Evolutionary conservation across 148 eudicot genomes (phyloP).

Genomic region (Dysphania ambrosioides): DNA sequence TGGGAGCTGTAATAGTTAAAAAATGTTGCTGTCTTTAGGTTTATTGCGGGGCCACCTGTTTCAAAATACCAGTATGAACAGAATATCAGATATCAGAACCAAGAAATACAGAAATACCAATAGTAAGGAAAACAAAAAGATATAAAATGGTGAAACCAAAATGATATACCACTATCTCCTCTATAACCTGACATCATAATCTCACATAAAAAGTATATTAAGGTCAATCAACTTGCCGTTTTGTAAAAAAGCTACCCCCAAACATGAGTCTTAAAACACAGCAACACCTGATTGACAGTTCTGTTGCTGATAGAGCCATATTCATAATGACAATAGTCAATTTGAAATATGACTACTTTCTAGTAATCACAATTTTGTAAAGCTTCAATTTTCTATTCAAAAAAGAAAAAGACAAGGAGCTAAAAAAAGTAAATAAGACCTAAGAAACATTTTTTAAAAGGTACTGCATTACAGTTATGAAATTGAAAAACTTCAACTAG

Average conservation of each 20-base stretch:
- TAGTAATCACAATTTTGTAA: not conserved
- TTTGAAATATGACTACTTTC: not conserved
- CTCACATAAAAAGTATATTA: constrained; percentile 2
- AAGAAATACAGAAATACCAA: not conserved
- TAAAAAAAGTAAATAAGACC: not conserved
- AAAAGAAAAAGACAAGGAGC: not conserved
- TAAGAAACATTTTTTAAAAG: not conserved
- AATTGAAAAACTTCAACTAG: not conserved
- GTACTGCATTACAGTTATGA: not conserved
- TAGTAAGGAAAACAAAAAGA: not conserved
- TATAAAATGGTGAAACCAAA: too few relatives aligned
- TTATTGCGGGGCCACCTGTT: constrained; percentile 7
- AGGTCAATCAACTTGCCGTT: not conserved
- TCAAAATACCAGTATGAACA: not conserved
- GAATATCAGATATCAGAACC: constrained; percentile 5
- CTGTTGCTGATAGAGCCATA: not conserved
- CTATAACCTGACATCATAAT: constrained; percentile 6
- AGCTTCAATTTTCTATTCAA: not conserved
- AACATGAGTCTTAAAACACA: not conserved
- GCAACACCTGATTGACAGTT: not conserved
- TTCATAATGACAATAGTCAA: not conserved
- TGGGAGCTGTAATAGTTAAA: not conserved
- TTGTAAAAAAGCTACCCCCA: not conserved
- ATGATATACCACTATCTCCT: not conserved
- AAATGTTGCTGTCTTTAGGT: constrained; percentile 6